Evolutionary conservation across 768 basidiomycete genomes (phyloP), one percentile per base, ranked within the genome.

Genomic region (Candolleomyces efflorescens): DNA sequence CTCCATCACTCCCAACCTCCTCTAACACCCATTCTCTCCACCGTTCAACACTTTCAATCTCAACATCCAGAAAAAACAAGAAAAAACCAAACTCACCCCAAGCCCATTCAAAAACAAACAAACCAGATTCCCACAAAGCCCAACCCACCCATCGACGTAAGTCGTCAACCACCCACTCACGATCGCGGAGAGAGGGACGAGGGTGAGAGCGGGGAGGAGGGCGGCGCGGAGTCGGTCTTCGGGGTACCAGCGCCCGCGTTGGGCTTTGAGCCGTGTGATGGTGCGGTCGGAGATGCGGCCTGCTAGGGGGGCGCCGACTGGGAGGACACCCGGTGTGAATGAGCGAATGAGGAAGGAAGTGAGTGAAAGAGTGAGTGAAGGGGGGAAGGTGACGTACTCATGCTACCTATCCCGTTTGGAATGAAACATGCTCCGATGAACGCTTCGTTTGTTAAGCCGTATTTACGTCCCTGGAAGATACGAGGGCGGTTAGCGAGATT

Each of bases 181-280:
- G 0, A 82, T 64, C 2, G 84, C 67, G 0, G 85, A 81, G 0
- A 84, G 23, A 0, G 87, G 89, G 3, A 80, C 72, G 26, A 87
- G 69, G 17, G 81, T 38, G 0, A 76, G 68, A 3, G 75, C 76
- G 9, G 82, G 81, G 6, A 75, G 61, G 36, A 82, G 65, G 1
- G 79, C 72, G 1, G 77, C 84, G 1, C 83, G 77, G 23, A 89
- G 75, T 5, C 87, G 81, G 61, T 87, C 89, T 67, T 90, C 87
- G 0, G 87, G 87, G 44, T 82, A 78, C 85, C 84, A 88, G 60
- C 1, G 85, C 85, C 0, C 77, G 75, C 4, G 32, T 32, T 71
- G 64, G 45, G 73, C 69, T 20, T 79, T 78, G 69, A 80, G 83
- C 44, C 64, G 65, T 15, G 77, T 71, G 13, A 90, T 72, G 0